Base-by-base conservation (phyloP, 305 asterid species). In the Fraxinus floribunda region DNA sequence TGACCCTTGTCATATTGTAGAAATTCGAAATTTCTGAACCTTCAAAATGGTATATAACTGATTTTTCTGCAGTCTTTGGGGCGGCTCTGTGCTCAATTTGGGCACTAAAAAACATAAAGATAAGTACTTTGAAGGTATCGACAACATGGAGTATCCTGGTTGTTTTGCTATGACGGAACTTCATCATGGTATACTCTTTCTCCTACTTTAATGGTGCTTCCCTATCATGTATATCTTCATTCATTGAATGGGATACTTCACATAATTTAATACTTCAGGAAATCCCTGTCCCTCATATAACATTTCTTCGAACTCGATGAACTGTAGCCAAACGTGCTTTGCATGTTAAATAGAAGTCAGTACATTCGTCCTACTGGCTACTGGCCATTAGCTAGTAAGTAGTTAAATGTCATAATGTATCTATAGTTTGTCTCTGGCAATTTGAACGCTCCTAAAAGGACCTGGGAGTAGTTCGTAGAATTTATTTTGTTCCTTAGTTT, bases 121-220 rank as follows among this genome's bases (percentile, higher is more conserved):
- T 80, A 94, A 93, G 83, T 95, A 90, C 86, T 95, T 93, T 68
- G 92, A 95, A 18, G 91, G 93, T 68, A 94, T 93, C 70, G 98
- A 94, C 93, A 93, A 78, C 66, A 18, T 95, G 88, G 98, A 94
- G 80, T 95, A 94, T 84, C 84, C 93, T 4, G 99, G 98, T 57
- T 94, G 99, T 90, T 94, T 95, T 78, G 99, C 98, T 0, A 95
- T 95, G 99, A 95, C 99, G 0, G 98, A 95, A 83, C 97, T 95
- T 87, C 97, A 95, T 91, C 99, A 95, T 84, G 99, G 99, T 95
- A 90, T 77, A 82, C 30, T 64, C 30, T 86, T 83, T 68, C 84
- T 84, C 66, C 52, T 39, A 76, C 81, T 77, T 62, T 73, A 6
- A 22, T 5, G 13, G 22, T 55, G 38, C 83, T 79, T 62, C 46